Evolutionary conservation across 345 rosid genomes (phyloP), one percentile per base, ranked within the genome.

Genomic region (Brassica juncea): DNA sequence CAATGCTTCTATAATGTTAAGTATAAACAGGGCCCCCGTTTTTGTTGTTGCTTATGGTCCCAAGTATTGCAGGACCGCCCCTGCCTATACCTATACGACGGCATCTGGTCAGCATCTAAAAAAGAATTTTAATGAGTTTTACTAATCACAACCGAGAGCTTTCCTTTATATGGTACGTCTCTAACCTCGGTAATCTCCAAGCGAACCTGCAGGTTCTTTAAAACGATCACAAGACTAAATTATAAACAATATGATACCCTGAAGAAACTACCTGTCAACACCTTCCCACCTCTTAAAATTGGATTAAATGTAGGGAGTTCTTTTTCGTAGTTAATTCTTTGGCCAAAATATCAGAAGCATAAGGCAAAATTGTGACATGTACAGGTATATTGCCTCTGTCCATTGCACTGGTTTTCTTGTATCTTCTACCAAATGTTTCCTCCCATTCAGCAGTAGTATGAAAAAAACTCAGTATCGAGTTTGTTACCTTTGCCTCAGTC

Each of bases 371-470:
- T 28, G 89, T 81, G 72, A 95, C 76, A 71, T 98, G 89, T 81
- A 87, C 73, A 57, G 97, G 98, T 58, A 85, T 71, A 57, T 31
- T 78, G 66, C 97, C 98, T 84, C 90, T 80, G 79, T 93, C 87
- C 98, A 95, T 93, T 27, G 93, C 96, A 76, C 97, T 94, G 31
- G 97, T 97, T 87, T 82, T 93, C 91, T 92, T 84, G 75, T 95
- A 95, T 79, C 99, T 87, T 39, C 37, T 81, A 63, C 98, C 96
- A 83, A 86, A 95, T 27, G 87, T 93, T 71, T 86, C 87, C 84
- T 95, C 96, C 94, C 94, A 95, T 74, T 88, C 94, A 34, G 88
- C 81, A 28, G 90, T 91, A 62, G 98, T 95, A 66, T 81, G 92
- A 49, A 89, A 87, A 81, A 93, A 95, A 28, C 99, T 44, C 98